Base-by-base conservation (phyloP, 495 filamentous ascomycete species). In the Neurospora cerealis region DNA sequence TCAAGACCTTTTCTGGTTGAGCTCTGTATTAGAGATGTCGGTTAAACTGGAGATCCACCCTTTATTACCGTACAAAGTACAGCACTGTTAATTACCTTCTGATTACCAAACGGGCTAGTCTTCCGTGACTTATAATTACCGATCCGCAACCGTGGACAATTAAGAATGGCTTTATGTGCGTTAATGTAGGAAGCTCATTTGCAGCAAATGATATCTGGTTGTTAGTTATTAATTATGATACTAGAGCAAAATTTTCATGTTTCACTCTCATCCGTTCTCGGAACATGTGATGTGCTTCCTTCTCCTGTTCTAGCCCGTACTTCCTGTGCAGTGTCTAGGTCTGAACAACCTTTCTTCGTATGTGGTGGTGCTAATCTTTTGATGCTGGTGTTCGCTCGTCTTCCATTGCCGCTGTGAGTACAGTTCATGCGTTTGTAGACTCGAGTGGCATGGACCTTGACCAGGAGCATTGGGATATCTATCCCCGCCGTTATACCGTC, bases 111-210 rank as follows among this genome's bases (percentile, higher is more conserved):
- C 74, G 69, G 73, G 75, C 60, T 76, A 76, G 74, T 75, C 74
- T 79, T 73, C 77, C 73, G 40, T 46, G 21, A 69, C 75, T 72
- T 76, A 78, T 74, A 78, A 79, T 79, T 78, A 75, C 77, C 74
- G 74, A 74, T 28, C 69, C 36, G 69, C 73, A 66, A 62, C 54
- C 48, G 1, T 62, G 54, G 13, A 34, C 28, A 17, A 17, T 17
- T 1, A 17, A 62, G 11, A 2, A 10, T 11, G 24, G 24, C 28
- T 62, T 62, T 34, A 28, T 17, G 28, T 62, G 54, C 32, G 54
- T 62, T 60, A 17, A 62, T 17, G 13, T 62, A 32, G 13, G 21
- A 24, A 9, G 54, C 24, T 62, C 2, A 17, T 62, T 62, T 62
- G 24, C 4, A 32, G 28, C 54, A 28, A 32, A 17, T 17, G 54